Conservation (phyloP, 2,329 filamentous ascomycete species). For the Sclerotinia trifoliorum region DNA sequence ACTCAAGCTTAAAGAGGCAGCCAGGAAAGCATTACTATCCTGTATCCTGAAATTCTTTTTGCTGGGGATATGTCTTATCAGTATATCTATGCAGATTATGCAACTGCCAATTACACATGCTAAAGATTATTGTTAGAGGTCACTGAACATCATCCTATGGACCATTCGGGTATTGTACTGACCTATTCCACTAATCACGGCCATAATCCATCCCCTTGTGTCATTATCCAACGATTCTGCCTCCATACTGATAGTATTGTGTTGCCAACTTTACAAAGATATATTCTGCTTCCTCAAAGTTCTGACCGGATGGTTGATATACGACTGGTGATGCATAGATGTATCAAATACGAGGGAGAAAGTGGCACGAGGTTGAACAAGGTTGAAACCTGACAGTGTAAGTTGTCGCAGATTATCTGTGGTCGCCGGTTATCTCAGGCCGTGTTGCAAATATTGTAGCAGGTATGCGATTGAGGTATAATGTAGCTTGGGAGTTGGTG, state of each 20-base stretch:
- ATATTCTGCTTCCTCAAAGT: neutral
- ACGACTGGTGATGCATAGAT: neutral
- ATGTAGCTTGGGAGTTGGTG: neutral
- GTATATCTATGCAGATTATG: slow-evolving; percentile 81
- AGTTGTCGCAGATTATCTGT: neutral
- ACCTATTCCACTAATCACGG: slow-evolving; percentile 74
- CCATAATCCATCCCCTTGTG: slow-evolving; percentile 91
- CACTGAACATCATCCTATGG: neutral
- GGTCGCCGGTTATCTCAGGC: neutral
- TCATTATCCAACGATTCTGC: slow-evolving; percentile 63
- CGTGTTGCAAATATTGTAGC: neutral
- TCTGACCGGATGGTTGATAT: neutral
- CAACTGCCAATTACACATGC: slow-evolving; percentile 73
- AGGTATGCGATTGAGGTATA: neutral
- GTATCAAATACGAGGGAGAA: neutral
- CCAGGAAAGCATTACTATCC: slow-evolving; percentile 84
- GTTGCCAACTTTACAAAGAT: neutral
- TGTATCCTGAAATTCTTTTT: slow-evolving; percentile 80
- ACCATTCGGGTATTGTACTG: slow-evolving; percentile 37
- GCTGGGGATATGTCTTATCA: slow-evolving; percentile 70
- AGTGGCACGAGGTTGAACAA: neutral
- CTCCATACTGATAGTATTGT: slow-evolving; percentile 27
- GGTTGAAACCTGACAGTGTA: neutral
- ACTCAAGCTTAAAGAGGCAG: slow-evolving; percentile 83
- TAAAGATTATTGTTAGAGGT: slow-evolving; percentile 22